Evolutionary conservation across 148 eudicot species (phyloP).

Genomic region (Camellia granthamiana): DNA sequence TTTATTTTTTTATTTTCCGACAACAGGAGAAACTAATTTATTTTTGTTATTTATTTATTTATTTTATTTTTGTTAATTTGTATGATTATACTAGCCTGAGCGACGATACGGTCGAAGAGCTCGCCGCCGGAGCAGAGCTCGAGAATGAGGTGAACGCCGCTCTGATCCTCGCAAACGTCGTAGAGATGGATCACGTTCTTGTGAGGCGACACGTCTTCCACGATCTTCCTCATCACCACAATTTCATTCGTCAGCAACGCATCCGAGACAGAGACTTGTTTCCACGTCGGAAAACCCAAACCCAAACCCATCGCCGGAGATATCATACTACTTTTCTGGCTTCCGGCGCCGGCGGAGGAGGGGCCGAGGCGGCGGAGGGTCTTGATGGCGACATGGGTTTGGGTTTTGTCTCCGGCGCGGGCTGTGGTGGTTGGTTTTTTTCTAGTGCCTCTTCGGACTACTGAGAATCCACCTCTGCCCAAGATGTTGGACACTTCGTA

Average conservation of each 20-base stretch:
- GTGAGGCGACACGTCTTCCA: slow-evolving; percentile 55
- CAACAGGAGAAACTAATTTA: too few species aligned
- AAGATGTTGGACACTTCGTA: slow-evolving; percentile 42
- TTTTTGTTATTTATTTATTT: too few species aligned
- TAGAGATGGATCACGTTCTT: slow-evolving; percentile 47
- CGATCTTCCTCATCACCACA: slow-evolving; percentile 49
- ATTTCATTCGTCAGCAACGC: slow-evolving; percentile 50
- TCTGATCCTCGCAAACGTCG: slow-evolving; percentile 32
- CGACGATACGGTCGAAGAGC: slow-evolving; percentile 53
- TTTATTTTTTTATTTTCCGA: too few species aligned
- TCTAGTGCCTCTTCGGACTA: slow-evolving; percentile 39
- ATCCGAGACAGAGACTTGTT: slow-evolving; percentile 38
- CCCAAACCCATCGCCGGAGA: not conserved
- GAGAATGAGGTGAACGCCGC: slow-evolving; percentile 46
- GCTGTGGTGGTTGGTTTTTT: slow-evolving; percentile 6
- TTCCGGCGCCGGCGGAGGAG: slow-evolving; percentile 1
- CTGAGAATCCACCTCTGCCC: slow-evolving; percentile 57
- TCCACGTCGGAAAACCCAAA: slow-evolving; percentile 7
- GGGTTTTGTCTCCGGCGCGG: too few species aligned
- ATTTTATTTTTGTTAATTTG: too few species aligned
- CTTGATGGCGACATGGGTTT: slow-evolving; percentile 39
- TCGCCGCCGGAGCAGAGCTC: slow-evolving; percentile 55
- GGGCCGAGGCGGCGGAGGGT: slow-evolving; percentile 36
- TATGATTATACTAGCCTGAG: slow-evolving; percentile 14
- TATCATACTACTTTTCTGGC: not conserved